Evolutionary conservation across 2,329 filamentous ascomycete genomes (phyloP).

Genomic region (Colletotrichum lentis): DNA sequence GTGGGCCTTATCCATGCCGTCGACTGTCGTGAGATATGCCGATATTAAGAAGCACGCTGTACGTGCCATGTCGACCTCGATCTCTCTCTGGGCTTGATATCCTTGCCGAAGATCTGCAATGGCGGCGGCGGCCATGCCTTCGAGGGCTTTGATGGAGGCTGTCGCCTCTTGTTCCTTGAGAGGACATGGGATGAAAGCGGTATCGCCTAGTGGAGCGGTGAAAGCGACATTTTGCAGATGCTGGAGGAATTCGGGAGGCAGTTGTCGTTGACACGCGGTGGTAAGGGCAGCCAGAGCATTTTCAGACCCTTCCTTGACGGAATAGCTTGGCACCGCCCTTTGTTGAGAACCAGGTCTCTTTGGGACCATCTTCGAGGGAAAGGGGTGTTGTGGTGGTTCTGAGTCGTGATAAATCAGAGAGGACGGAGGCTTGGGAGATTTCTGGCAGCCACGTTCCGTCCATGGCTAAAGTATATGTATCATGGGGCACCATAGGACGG

Average conservation of each 20-base stretch:
- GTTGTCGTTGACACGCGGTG: conserved; percentile 42
- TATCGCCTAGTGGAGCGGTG: conserved; percentile 44
- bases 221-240: conserved; percentile 46
- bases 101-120: conserved; percentile 65
- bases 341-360: conserved; percentile 28
- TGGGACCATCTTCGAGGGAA: conserved; percentile 27
- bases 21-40: conserved; percentile 64
- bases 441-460: conserved; percentile 30
- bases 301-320: conserved; percentile 46
- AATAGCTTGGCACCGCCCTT: conserved; percentile 40
- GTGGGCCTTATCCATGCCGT: conserved; percentile 59
- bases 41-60: conserved; percentile 66
- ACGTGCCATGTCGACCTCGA: conserved; percentile 62
- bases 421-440: conserved; percentile 16
- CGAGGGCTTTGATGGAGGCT: conserved; percentile 64
- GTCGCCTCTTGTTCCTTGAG: conserved; percentile 52
- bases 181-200: conserved; percentile 51
- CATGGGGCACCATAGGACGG: conserved; percentile 6
- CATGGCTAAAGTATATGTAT: conserved; percentile 31
- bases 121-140: conserved; percentile 66
- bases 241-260: conserved; percentile 46
- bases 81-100: conserved; percentile 47
- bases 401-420: conserved; percentile 4
- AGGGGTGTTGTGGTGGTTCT: not conserved
- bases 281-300: conserved; percentile 44